These are phyloP conservation scores for Vigna reflexopilosa DNA, from an alignment of 306 rosid species.

Conservation along the genomic window DNA sequence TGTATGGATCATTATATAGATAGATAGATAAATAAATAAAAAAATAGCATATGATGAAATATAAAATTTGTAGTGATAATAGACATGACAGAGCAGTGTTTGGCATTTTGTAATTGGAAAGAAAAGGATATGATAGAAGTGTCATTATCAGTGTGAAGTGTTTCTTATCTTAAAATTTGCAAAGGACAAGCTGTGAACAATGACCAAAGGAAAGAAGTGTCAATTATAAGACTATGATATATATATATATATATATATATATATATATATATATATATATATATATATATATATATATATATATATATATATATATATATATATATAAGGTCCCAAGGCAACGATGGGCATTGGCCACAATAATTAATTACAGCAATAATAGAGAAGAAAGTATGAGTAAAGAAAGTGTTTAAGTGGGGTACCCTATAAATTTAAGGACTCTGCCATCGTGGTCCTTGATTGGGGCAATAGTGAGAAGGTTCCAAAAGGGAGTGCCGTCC, in stretches of 20 bases:
- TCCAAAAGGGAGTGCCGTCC: slow-evolving; percentile 96
- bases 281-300: too few species aligned
- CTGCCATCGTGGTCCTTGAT: slow-evolving; percentile 80
- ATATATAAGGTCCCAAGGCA: background rate
- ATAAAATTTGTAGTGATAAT: background rate
- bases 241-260: too few species aligned
- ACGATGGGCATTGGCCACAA: background rate
- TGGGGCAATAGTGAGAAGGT: slow-evolving; percentile 88
- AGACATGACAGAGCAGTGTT: background rate
- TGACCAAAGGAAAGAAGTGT: slow-evolving; percentile 14
- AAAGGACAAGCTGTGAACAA: background rate
- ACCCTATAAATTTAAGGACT: slow-evolving; percentile 70
- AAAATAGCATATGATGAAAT: background rate
- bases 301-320: too few species aligned
- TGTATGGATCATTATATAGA: too few species aligned
- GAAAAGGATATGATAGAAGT: slow-evolving; percentile 24
- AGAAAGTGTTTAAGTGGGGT: too few species aligned
- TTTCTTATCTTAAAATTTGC: slow-evolving; percentile 28
- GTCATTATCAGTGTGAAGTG: slow-evolving; percentile 16
- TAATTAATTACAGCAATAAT: background rate
- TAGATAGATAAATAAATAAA: background rate
- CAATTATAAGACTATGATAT: background rate
- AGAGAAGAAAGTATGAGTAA: background rate
- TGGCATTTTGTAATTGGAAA: slow-evolving; percentile 4
- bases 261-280: too few species aligned